Evolutionary conservation across 352 stramenopile species (phyloP).

Genomic region (Thalassiosira livingstoniorum): DNA sequence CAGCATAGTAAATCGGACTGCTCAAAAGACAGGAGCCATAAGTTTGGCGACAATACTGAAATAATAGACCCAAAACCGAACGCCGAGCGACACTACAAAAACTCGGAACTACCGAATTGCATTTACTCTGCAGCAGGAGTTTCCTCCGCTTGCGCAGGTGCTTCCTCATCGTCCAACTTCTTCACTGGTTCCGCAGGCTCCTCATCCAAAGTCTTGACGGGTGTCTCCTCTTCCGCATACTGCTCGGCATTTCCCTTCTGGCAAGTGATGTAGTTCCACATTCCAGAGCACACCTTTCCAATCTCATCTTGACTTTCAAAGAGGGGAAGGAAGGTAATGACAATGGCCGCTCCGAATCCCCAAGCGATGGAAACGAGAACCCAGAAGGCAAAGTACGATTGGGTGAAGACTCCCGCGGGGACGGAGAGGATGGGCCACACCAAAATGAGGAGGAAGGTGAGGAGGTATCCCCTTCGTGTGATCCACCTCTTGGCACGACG

Average conservation of each 20-base stretch:
- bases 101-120: no score
- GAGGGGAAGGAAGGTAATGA: conserved; percentile 85
- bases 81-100: no score
- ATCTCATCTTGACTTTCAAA: conserved; percentile 82
- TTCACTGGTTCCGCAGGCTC: conserved; percentile 27
- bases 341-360: conserved; percentile 84
- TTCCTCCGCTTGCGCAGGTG: conserved; percentile 3
- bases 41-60: no score
- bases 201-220: conserved; percentile 52
- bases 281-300: conserved; percentile 61
- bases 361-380: conserved; percentile 87
- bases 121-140: not conserved
- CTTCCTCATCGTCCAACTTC: conserved; percentile 12
- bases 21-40: no score
- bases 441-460: conserved; percentile 87
- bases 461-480: conserved; percentile 78
- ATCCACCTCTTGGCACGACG: conserved; percentile 83
- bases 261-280: conserved; percentile 51
- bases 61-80: no score
- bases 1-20: no score
- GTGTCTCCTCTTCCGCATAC: conserved; percentile 36
- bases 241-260: conserved; percentile 22
- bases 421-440: conserved; percentile 87
- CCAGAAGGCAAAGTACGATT: conserved; percentile 88
- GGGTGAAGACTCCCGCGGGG: conserved; percentile 85